Base-by-base conservation (phyloP, 2,329 filamentous ascomycete species). In the Conoideocrella luteorostrata region DNA sequence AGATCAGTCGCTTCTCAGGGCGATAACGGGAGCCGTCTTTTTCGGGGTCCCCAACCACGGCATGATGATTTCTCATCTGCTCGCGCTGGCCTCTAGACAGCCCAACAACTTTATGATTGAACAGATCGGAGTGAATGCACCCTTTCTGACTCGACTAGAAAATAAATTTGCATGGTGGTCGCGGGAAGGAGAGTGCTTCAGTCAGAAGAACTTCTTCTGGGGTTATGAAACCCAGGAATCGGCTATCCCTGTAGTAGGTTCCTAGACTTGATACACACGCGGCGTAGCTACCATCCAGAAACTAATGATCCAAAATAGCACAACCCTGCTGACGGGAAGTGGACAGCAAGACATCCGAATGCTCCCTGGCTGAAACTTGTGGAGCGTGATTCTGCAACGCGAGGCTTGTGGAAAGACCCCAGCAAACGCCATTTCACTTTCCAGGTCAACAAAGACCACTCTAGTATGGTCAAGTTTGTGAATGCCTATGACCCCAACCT, bases 141-240 rank as follows among this genome's bases (percentile, higher is more conserved):
- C 26, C 26, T 28, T 28, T 13, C 26, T 28, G 7, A 13, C 7
- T 7, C 7, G 13, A 7, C 13, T 28, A 13, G 26, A 28, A 13
- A 28, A 7, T 7, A 7, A 28, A 13, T 28, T 28, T 13, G n/a
- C n/a, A n/a, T n/a, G n/a, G n/a, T n/a, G n/a, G n/a, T n/a, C n/a
- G n/a, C 7, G 26, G 13, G 26, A 13, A 7, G 13, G 7, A 0
- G 30, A 34, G 0, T 21, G 24, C 12, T 28, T 49, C 5, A 32
- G 20, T 30, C 7, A 28, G 26, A 28, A 7, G 26, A 32, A 39
- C 7, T 38, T 49, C 11, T 30, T 47, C 4, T 49, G 44, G n/a
- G 47, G 44, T 12, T 47, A 49, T 15, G 44, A 49, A 11, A 44
- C 45, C 2, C 29, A 12, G 5, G 13, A 28, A 7, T 28, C 26